Evolutionary conservation across 345 rosid genomes (phyloP).

Genomic region (Triadica sebifera): DNA sequence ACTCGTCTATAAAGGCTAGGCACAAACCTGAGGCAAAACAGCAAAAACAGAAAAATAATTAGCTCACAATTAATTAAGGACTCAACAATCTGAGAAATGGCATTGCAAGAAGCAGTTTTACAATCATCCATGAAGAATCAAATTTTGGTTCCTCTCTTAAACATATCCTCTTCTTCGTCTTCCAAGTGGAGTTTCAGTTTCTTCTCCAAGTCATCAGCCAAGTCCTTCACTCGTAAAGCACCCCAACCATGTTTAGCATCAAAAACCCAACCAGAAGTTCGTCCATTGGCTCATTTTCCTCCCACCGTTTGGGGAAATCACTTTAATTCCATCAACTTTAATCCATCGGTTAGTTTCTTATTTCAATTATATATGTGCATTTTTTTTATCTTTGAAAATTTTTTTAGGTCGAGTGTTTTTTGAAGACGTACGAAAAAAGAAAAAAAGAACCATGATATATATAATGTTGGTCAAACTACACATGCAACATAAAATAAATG

Average conservation of each 20-base stretch:
- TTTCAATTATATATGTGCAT: no score
- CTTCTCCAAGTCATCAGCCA: background rate
- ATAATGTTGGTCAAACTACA: no score
- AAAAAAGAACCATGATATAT: no score
- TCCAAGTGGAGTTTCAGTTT: background rate
- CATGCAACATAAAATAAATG: no score
- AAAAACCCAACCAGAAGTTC: background rate
- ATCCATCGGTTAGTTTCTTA: background rate
- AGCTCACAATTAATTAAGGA: background rate
- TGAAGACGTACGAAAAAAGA: no score
- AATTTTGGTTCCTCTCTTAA: background rate
- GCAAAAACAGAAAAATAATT: background rate
- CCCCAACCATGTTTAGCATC: background rate
- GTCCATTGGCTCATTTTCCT: conserved; percentile 6
- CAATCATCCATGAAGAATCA: background rate
- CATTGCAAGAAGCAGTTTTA: background rate
- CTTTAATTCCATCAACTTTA: background rate
- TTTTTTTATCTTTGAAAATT: no score
- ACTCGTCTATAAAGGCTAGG: no score
- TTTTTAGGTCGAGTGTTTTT: no score
- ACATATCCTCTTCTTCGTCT: no score
- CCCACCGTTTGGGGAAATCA: background rate
- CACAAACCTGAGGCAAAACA: no score
- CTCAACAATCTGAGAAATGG: background rate
- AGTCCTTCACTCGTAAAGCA: background rate